Percentiles rank a stretch among this genome's conserved stretches.
phyloP scores from a whole-genome alignment of 2,329 filamentous ascomycete species.

The Talaromyces sp. region DNA sequence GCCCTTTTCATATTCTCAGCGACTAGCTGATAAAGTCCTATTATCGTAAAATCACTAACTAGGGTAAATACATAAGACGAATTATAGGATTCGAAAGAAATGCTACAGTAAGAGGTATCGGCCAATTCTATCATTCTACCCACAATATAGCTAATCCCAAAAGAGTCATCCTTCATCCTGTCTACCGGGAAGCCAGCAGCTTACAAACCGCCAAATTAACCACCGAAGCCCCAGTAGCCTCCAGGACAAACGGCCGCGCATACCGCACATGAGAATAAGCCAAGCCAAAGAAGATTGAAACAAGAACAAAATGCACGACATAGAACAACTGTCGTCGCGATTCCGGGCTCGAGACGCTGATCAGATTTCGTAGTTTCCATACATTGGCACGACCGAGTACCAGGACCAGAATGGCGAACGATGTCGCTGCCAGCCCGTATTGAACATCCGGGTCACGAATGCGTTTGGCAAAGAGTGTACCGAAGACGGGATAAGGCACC shows the following conservation, averaged over 20 bases:
- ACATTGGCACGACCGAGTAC: slow-evolving; percentile 50
- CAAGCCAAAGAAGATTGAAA: slow-evolving; percentile 48
- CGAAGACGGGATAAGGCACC: slow-evolving; percentile 39
- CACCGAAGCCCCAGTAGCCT: slow-evolving; percentile 49
- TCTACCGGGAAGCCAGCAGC: slow-evolving; percentile 17
- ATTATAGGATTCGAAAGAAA: not conserved
- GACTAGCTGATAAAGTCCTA: not conserved
- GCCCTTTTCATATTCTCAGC: not conserved
- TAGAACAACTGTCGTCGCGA: slow-evolving; percentile 53
- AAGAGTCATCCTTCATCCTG: not conserved
- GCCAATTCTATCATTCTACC: not conserved
- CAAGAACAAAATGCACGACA: slow-evolving; percentile 54
- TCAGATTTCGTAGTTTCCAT: slow-evolving; percentile 31
- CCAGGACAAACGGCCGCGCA: slow-evolving; percentile 54
- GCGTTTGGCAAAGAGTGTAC: slow-evolving; percentile 51
- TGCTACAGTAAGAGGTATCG: not conserved
- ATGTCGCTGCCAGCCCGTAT: slow-evolving; percentile 53
- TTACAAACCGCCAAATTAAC: slow-evolving; percentile 41
- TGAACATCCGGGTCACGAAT: slow-evolving; percentile 59
- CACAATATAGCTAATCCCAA: not conserved
- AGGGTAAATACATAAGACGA: not conserved
- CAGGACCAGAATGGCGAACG: slow-evolving; percentile 48
- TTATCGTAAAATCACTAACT: no score
- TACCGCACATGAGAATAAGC: slow-evolving; percentile 58
- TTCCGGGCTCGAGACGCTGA: slow-evolving; percentile 25